phyloP scores from a whole-genome alignment of 805 yeast genomes.

The Alloascoidea africana region DNA sequence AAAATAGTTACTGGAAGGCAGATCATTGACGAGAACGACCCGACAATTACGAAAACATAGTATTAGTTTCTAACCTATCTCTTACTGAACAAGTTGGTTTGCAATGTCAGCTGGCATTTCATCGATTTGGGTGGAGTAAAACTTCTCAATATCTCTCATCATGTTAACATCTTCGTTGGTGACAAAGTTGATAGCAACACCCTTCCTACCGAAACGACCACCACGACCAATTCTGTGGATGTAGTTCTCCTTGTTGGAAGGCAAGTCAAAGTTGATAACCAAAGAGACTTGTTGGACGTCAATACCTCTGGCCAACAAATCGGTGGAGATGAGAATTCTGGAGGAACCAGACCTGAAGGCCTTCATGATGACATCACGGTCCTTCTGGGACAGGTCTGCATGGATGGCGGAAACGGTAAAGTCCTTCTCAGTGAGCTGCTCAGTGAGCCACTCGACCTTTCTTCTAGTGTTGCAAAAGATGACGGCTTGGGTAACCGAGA shows the following conservation, averaged over 20 bases:
- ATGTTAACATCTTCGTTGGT: constrained; percentile 63
- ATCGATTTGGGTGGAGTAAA: constrained; percentile 77
- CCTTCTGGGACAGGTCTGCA: constrained; percentile 89
- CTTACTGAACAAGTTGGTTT: background rate
- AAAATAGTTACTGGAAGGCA: too few relatives aligned
- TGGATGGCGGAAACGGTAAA: constrained; percentile 93
- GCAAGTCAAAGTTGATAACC: constrained; percentile 89
- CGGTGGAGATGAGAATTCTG: constrained; percentile 84
- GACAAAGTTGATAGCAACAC: constrained; percentile 91
- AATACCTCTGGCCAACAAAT: constrained; percentile 94
- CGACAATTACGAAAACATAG: too few relatives aligned
- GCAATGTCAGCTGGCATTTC: constrained; percentile 61
- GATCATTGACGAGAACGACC: too few relatives aligned
- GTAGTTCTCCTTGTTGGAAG: constrained; percentile 82
- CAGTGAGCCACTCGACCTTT: constrained; percentile 83
- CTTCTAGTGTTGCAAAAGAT: constrained; percentile 93
- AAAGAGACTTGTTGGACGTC: constrained; percentile 96
- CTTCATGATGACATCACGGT: constrained; percentile 88
- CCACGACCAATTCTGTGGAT: constrained; percentile 97
- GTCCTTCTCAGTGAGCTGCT: constrained; percentile 56
- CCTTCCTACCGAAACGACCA: constrained; percentile 98
- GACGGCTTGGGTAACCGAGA: constrained; percentile 94
- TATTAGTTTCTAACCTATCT: too few relatives aligned
- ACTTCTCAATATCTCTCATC: constrained; percentile 77
- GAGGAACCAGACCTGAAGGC: constrained; percentile 93